Evolutionary conservation across 2,329 filamentous ascomycete species (phyloP).

Genomic region (Aureobasidium leucospermi): DNA sequence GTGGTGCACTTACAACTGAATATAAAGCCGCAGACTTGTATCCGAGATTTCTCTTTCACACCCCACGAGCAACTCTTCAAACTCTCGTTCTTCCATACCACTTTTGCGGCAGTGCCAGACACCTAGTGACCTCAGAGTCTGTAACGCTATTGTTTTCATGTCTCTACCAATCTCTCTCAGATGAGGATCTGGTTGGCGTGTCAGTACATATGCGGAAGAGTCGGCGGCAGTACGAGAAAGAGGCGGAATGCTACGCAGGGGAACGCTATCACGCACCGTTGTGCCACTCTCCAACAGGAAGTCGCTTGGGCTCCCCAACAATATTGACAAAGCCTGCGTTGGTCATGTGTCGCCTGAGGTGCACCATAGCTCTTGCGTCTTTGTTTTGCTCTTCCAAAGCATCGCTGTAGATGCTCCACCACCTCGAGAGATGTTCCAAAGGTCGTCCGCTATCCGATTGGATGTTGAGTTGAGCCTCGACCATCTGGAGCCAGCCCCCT

Average conservation of each 20-base stretch:
- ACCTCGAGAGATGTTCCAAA: constrained; percentile 41
- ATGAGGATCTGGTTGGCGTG: background rate
- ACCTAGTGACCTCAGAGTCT: constrained; percentile 14
- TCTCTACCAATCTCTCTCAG: constrained; percentile 3
- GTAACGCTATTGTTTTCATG: constrained; percentile 1
- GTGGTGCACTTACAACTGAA: constrained; percentile 13
- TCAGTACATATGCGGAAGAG: background rate
- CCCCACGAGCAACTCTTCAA: constrained; percentile 8
- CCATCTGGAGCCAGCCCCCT: constrained; percentile 80
- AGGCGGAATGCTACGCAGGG: background rate
- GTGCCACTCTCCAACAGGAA: constrained; percentile 16
- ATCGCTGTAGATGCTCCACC: constrained; percentile 29
- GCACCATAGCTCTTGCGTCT: constrained; percentile 14
- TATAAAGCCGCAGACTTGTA: constrained; percentile 13
- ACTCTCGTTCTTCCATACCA: constrained; percentile 12
- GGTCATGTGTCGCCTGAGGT: constrained; percentile 8
- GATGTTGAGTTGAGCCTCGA: constrained; percentile 78
- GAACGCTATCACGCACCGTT: background rate
- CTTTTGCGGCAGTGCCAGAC: constrained; percentile 13
- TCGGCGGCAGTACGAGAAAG: background rate
- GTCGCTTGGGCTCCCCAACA: background rate
- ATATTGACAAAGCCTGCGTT: constrained; percentile 13
- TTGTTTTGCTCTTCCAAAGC: constrained; percentile 24
- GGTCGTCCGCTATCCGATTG: constrained; percentile 82
- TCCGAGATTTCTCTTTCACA: constrained; percentile 13